Evolutionary conservation across 306 rosid genomes (phyloP), one percentile per base, ranked within the genome.

Genomic region (Prosopis cineraria): DNA sequence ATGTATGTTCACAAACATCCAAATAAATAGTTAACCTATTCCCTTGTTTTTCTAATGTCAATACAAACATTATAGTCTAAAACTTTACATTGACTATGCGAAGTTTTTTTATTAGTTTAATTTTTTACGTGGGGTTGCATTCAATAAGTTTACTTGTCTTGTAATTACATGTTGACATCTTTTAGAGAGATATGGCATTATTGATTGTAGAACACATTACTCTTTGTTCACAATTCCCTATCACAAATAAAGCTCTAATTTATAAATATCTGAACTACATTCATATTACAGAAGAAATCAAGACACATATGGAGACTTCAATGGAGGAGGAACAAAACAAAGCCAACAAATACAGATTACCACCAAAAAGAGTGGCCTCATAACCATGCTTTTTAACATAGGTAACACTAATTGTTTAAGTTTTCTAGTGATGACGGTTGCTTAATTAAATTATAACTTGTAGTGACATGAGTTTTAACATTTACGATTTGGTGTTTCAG

Each of bases 371-470:
- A 97, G 98, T 73, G 98, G 97, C 76, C 74, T 73, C 19, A 81
- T 82, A 90, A 89, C 96, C 84, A 84, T 94, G 88, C 94, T 94
- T 39, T 92, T 92, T 78, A 90, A 92, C 80, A 86, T 94, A 68
- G 90, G 98, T 89, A 43, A 58, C 19, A 33, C 9, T 25, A 7
- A n/a, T 56, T 27, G 1, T 17, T 10, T 16, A 2, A 29, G 22
- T 14, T 60, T 29, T 60, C 22, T 8, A 8, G 60, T 53, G 30
- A 53, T 10, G 30, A 52, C n/a, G 9, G 24, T 48, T 45, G 4
- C 20, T 31, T 45, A 16, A 17, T 45, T 16, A 16, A n/a, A n/a
- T n/a, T 44, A 44, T 50, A 50, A 50, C 20, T 20, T 52, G 25
- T 8, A 3, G 59, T 52, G 59, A 55, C 16, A 55, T 55, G 62